Evolutionary conservation across 257 asterid genomes (phyloP).

Genomic region (Solanum chilense): DNA sequence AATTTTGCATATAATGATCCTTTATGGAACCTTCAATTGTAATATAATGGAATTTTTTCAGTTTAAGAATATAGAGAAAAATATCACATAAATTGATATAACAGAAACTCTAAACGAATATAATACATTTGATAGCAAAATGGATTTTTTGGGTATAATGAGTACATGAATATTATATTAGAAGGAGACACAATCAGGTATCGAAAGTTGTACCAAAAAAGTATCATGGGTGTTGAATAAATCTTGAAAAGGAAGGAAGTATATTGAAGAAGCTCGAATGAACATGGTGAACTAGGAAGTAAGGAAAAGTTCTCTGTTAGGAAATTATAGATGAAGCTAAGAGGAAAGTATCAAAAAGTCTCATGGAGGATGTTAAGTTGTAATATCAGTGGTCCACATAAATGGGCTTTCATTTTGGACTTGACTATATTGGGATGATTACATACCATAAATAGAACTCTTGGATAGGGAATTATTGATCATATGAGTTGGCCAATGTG

Average conservation of each 20-base stretch:
- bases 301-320: too few relatives aligned
- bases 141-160: too few relatives aligned
- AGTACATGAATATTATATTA: too few relatives aligned
- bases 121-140: too few relatives aligned
- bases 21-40: not conserved
- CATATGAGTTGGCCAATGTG: not conserved
- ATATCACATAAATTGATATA: not conserved
- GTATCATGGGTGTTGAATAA: too few relatives aligned
- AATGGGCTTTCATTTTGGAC: not conserved
- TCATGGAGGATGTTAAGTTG: not conserved
- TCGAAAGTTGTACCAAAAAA: too few relatives aligned
- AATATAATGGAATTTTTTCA: not conserved
- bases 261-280: not conserved
- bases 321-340: not conserved
- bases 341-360: not conserved
- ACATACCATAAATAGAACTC: not conserved
- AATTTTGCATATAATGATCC: not conserved
- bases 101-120: not conserved
- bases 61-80: not conserved
- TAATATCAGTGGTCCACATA: not conserved
- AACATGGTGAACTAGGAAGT: not conserved
- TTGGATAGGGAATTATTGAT: not conserved
- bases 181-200: too few relatives aligned
- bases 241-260: not conserved
- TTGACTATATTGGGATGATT: not conserved